Base-by-base conservation (phyloP, 805 yeast species). In the Yamadazyma insecticola region DNA sequence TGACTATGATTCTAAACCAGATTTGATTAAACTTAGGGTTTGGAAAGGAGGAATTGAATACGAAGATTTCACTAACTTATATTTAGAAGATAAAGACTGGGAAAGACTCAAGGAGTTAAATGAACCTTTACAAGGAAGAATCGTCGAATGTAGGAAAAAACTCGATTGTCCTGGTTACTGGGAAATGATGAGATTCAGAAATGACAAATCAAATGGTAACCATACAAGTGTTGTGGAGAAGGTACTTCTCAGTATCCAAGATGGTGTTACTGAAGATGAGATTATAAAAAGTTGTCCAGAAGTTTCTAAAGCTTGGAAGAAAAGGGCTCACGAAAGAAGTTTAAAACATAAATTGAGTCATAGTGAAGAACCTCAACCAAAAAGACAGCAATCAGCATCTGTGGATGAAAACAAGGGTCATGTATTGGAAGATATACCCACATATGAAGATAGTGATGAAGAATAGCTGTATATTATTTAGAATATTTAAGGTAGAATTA, bases 181-280 rank as follows among this genome's bases (percentile, higher is more conserved):
- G 98, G 76, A 76, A 37, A 69, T 85, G 64, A 55, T 90, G 35
- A 69, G 99, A 38, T 92, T 90, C 56, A 72, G 99, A 52, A 96
- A 92, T 60, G 99, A 92, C 57, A 92, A 92, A 51, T 57, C 73
- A 12, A 81, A 84, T 50, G 97, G 95, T 6, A 92, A 92, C 55
- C 95, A 87, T 55, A 57, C 78, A 11, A 66, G 78, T 9, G 88
- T 85, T 15, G 96, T 89, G 5, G 77, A 77, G 38, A 90, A 83
- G 50, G 88, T 92, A 20, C 59, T 90, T 26, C 76, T 78, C 41
- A 81, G 94, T 50, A 92, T 92, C 24, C 76, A 78, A 39, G 97
- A 90, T 55, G 81, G 90, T 1, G 96, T 92, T 2, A 69, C 77
- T 12, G 77, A 82, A 42, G 83, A 86, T 35, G 96, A 90, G 40